A percentile compares a stretch with the other conserved stretches of the same genome.
phyloP scores from a whole-genome alignment of 2,329 filamentous ascomycete genomes.

The Colletotrichum neosansevieriae region DNA sequence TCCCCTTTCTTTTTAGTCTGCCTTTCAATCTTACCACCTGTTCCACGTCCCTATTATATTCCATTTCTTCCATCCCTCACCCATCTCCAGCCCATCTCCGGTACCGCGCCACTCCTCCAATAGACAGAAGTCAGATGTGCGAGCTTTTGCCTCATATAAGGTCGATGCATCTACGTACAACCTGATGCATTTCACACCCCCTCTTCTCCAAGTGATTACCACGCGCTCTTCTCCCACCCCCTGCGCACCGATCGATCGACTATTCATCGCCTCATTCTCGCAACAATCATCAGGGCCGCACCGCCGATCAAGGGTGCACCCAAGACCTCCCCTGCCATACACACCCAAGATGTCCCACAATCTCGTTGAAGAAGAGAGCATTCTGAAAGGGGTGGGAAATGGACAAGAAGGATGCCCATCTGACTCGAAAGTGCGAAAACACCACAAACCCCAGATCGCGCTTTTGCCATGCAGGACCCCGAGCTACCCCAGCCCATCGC shows the following conservation, averaged over 20 bases:
- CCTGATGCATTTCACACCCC: too few species aligned
- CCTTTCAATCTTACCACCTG: not conserved
- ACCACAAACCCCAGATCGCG: not conserved
- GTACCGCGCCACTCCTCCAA: too few species aligned
- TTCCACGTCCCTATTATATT: not conserved
- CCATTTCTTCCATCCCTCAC: too few species aligned
- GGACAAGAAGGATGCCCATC: not conserved
- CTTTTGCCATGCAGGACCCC: not conserved
- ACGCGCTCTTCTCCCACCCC: conserved; percentile 14
- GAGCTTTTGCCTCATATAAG: too few species aligned
- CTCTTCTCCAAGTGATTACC: conserved; percentile 21
- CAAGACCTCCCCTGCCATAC: conserved; percentile 4
- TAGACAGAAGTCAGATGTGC: too few species aligned
- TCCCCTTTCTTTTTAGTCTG: not conserved
- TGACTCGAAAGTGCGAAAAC: not conserved
- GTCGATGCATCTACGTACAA: too few species aligned
- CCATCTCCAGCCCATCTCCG: too few species aligned
- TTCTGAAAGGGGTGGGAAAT: not conserved
- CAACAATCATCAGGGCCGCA: conserved; percentile 29
- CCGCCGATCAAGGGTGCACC: conserved; percentile 34
- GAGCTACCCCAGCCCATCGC: too few species aligned
- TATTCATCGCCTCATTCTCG: too few species aligned
- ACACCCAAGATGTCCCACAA: conserved; percentile 16
- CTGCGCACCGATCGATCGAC: conserved; percentile 7
- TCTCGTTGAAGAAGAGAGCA: conserved; percentile 18